Evolutionary conservation across 1,139 yeast species (phyloP), one percentile per base, ranked within the genome.

Genomic region (Torulaspora pretoriensis): DNA sequence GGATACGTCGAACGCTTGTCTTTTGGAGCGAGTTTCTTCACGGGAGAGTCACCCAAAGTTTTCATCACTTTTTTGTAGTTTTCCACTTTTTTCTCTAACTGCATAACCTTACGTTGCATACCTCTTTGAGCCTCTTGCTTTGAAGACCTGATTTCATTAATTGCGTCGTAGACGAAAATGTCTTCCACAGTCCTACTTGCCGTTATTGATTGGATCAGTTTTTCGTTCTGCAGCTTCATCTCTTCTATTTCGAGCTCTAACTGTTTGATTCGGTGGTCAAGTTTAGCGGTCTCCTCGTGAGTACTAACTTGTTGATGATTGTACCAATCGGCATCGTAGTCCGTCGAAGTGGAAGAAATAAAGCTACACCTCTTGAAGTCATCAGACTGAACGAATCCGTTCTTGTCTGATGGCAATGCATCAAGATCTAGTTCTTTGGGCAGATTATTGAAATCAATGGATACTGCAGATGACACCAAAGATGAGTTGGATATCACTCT

Each of bases 211-310:
- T 59, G 57, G 25, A 61, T 53, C 27, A 64, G 41, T 43, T 59
- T 61, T 38, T 61, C 64, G 49, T 64, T 64, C 33, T 63, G 66
- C 28, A 63, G 43, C 47, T 55, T 60, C 26, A 64, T 47, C 36
- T 64, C 67, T 27, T 54, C 55, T 14, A 64, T 60, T 33, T 63
- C 62, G 19, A 64, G 28, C 46, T 64, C 67, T 38, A 63, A 50
- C 39, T 61, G 59, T 33, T 61, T 61, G 40, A 62, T 60, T 41
- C 59, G 56, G 35, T 58, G 44, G 31, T 63, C 66, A n/a, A 63
- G 34, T 38, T 47, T 52, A 8, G 54, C 52, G 19, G 53, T 48
- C 37, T 54, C 56, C 23, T 53, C 54, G 32, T 24, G 38, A 38
- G 34, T 37, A 27, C 23, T 38, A 28, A 22, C 33, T n/a, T 45